These are phyloP conservation scores for Conidiobolus incongruus DNA, from an alignment of 371 early-diverging fungal genomes.

Conservation along the genomic window DNA sequence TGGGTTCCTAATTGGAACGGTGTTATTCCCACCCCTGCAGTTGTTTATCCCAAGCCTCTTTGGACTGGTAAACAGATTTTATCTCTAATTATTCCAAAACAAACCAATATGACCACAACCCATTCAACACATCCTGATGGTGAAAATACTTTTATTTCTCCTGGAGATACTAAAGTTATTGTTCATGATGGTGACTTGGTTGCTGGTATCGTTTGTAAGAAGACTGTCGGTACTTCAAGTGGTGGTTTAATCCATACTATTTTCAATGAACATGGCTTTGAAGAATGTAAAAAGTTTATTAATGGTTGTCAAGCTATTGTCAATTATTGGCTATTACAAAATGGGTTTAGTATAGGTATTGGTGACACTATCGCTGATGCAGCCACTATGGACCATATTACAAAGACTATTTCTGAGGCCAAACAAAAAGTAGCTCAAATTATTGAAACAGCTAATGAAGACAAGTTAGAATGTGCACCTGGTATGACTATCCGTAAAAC, in stretches of 20 bases:
- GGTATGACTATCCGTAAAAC: constrained; percentile 97
- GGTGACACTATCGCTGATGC: constrained; percentile 97
- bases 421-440: constrained; percentile 69
- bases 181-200: constrained; percentile 90
- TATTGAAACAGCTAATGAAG: constrained; percentile 69
- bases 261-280: constrained; percentile 87
- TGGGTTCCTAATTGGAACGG: constrained; percentile 96
- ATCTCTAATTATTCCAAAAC: constrained; percentile 79
- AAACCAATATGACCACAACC: constrained; percentile 55
- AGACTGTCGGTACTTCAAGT: constrained; percentile 84
- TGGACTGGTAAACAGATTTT: constrained; percentile 99
- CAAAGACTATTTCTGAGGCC: constrained; percentile 62
- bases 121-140: constrained; percentile 70
- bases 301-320: constrained; percentile 90
- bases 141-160: constrained; percentile 52
- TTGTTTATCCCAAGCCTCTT: constrained; percentile 85
- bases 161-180: constrained; percentile 80
- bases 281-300: constrained; percentile 80
- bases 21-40: constrained; percentile 75
- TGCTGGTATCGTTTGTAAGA: constrained; percentile 93
- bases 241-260: constrained; percentile 94
- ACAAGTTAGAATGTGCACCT: constrained; percentile 77
- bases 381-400: constrained; percentile 67
- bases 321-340: constrained; percentile 88
- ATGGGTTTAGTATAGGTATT: constrained; percentile 97